Conservation (phyloP, 2,329 filamentous ascomycete species). For the Phialocephala sp. region DNA sequence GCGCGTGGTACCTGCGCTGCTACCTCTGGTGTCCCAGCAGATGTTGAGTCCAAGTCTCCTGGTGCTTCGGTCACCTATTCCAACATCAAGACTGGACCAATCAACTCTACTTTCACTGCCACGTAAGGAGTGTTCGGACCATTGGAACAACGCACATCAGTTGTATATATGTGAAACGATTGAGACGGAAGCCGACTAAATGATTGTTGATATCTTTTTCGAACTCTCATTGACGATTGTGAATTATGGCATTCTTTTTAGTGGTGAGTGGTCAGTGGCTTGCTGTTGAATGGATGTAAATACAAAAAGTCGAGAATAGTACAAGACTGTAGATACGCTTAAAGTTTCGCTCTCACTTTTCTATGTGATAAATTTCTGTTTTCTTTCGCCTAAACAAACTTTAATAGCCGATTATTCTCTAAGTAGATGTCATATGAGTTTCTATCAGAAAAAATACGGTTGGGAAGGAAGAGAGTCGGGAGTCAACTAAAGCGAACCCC, state of each 20-base stretch:
- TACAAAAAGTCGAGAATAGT: slow-evolving; percentile 13
- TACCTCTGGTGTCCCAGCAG: slow-evolving; percentile 55
- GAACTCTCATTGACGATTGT: slow-evolving; percentile 3
- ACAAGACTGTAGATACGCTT: slow-evolving; percentile 12
- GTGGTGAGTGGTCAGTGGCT: not conserved
- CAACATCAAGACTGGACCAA: slow-evolving; percentile 40
- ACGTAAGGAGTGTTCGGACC: not conserved
- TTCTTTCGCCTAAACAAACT: too few relatives aligned
- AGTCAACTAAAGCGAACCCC: not conserved
- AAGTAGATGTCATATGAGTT: too few relatives aligned
- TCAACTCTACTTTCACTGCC: slow-evolving; percentile 38
- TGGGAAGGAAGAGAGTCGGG: not conserved
- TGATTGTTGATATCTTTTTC: slow-evolving; percentile 1
- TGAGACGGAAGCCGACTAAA: not conserved
- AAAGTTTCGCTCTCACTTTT: too few relatives aligned
- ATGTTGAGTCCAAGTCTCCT: slow-evolving; percentile 53
- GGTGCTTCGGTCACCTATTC: slow-evolving; percentile 49
- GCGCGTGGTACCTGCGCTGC: slow-evolving; percentile 60
- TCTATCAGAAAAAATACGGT: too few relatives aligned
- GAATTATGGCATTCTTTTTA: not conserved
- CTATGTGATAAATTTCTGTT: not conserved
- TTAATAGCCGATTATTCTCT: too few relatives aligned
- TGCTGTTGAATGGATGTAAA: slow-evolving; percentile 13
- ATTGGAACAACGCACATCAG: not conserved
- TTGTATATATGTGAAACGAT: slow-evolving; percentile 1